These are phyloP conservation scores for Pseudocercospora eumusae DNA, from an alignment of 2,329 filamentous ascomycete species.

Conservation along the genomic window DNA sequence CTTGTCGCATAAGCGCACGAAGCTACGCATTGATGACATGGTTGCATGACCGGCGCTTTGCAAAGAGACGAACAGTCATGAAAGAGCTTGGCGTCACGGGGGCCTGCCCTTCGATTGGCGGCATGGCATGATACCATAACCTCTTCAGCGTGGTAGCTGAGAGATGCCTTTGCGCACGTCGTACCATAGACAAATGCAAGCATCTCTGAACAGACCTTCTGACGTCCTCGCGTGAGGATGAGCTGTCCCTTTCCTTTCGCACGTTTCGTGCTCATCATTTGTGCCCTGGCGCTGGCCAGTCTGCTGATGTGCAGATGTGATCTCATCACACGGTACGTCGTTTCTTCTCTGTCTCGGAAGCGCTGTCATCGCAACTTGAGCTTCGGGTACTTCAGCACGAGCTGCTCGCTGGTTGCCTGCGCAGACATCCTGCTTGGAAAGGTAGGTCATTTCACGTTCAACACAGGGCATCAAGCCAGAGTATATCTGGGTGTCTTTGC, in stretches of 20 bases:
- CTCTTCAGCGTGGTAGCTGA: slow-evolving; percentile 55
- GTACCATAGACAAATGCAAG: slow-evolving; percentile 44
- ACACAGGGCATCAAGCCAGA: too few species aligned
- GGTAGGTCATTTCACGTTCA: background rate
- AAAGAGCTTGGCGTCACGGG: slow-evolving; percentile 23
- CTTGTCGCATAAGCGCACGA: slow-evolving; percentile 73
- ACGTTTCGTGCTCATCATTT: background rate
- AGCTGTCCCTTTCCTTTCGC: slow-evolving; percentile 29
- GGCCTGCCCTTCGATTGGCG: slow-evolving; percentile 19
- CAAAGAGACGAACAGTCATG: slow-evolving; percentile 15
- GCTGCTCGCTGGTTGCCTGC: background rate
- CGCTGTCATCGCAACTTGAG: background rate
- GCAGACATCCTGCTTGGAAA: background rate
- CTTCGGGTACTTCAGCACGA: background rate
- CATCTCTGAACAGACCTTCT: slow-evolving; percentile 56
- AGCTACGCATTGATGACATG: slow-evolving; percentile 19
- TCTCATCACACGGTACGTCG: background rate
- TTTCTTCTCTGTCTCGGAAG: background rate
- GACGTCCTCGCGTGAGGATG: slow-evolving; percentile 38
- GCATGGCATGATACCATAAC: slow-evolving; percentile 34
- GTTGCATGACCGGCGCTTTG: slow-evolving; percentile 24
- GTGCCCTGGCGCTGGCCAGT: background rate
- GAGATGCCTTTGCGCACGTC: slow-evolving; percentile 48
- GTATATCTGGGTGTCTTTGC: too few species aligned
- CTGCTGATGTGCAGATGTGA: background rate